phyloP scores from a whole-genome alignment of 139 green algal species.

The Zygnema circumcarinatum region DNA sequence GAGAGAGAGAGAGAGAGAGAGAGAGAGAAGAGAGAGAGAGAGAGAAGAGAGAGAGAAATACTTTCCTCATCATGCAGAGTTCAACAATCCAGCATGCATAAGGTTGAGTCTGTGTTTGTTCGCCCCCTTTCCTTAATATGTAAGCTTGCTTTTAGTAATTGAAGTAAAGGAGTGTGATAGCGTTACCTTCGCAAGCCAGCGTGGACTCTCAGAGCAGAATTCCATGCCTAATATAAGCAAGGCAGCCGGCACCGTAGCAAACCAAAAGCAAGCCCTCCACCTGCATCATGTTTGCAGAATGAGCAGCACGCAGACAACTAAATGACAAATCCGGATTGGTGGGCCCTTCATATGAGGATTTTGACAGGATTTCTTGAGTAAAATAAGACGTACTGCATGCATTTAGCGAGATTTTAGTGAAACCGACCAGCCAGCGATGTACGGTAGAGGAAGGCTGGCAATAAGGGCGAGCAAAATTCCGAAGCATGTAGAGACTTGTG shows the following conservation, averaged over 20 bases:
- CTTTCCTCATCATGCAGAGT: too few relatives aligned
- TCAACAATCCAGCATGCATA: too few relatives aligned
- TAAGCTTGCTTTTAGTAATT: too few relatives aligned
- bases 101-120: too few relatives aligned
- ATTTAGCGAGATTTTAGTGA: background rate
- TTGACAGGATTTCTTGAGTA: background rate
- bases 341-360: background rate
- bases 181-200: conserved; percentile 45
- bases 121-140: too few relatives aligned
- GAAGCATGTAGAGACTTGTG: conserved; percentile 91
- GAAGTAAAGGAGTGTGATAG: too few relatives aligned
- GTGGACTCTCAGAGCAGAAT: conserved; percentile 12
- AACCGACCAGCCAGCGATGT: conserved; percentile 66
- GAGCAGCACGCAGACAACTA: conserved; percentile 75
- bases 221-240: conserved; percentile 63
- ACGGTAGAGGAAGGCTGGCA: conserved; percentile 81
- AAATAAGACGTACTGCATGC: too few relatives aligned
- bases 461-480: conserved; percentile 88
- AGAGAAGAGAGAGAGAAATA: too few relatives aligned
- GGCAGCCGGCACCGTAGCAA: conserved; percentile 70
- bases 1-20: too few relatives aligned
- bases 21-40: too few relatives aligned
- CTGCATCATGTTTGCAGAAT: conserved; percentile 72
- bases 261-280: conserved; percentile 68
- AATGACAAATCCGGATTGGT: conserved; percentile 64